These are phyloP conservation scores for Hysterium pulicare DNA, from an alignment of 2,329 filamentous ascomycete genomes.

Conservation along the genomic window DNA sequence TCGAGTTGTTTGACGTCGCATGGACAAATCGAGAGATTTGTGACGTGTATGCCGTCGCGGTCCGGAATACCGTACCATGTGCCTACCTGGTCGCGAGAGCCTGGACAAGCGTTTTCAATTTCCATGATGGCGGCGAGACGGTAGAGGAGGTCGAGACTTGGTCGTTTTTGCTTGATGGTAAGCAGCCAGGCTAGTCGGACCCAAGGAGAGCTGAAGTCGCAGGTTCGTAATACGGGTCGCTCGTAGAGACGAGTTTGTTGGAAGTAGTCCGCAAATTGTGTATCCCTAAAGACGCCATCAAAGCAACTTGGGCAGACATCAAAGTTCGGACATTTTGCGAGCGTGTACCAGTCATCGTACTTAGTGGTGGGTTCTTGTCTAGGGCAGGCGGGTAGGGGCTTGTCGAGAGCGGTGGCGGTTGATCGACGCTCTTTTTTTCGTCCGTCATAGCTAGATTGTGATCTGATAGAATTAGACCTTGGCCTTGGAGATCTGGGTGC, in stretches of 20 bases:
- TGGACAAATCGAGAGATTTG: slow-evolving; percentile 71
- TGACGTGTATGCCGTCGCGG: slow-evolving; percentile 60
- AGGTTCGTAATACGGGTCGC: slow-evolving; percentile 59
- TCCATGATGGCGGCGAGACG: slow-evolving; percentile 63
- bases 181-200: slow-evolving; percentile 81
- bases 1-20: slow-evolving; percentile 71
- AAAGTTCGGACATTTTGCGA: slow-evolving; percentile 67
- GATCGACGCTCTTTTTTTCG: slow-evolving; percentile 17
- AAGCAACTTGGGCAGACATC: slow-evolving; percentile 83
- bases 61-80: slow-evolving; percentile 76
- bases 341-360: slow-evolving; percentile 75
- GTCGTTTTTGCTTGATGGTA: slow-evolving; percentile 65
- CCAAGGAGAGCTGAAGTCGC: slow-evolving; percentile 80
- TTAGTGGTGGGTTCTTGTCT: slow-evolving; percentile 60
- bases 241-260: slow-evolving; percentile 58
- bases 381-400: slow-evolving; percentile 59
- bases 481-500: slow-evolving; percentile 15
- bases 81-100: slow-evolving; percentile 53
- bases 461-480: slow-evolving; percentile 25
- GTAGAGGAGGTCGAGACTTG: slow-evolving; percentile 66
- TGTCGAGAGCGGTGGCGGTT: slow-evolving; percentile 15
- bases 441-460: slow-evolving; percentile 21
- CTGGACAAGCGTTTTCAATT: slow-evolving; percentile 57
- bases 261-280: slow-evolving; percentile 66
- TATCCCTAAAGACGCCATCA: slow-evolving; percentile 63